Evolutionary conservation across 768 basidiomycete genomes (phyloP).

Genomic region (Cubamyces lactineus): DNA sequence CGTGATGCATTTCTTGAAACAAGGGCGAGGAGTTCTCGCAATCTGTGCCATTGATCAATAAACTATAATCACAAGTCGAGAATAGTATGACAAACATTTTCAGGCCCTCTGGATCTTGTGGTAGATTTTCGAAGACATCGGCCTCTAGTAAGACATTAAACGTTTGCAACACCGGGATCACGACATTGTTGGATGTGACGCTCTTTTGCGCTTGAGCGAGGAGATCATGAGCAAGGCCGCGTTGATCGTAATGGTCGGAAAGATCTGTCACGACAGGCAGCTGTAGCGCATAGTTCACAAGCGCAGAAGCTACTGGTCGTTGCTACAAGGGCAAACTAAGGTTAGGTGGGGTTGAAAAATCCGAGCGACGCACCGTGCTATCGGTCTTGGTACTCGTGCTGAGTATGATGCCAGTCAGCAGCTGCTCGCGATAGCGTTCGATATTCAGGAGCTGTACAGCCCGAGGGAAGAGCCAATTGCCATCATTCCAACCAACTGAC

Average conservation of each 20-base stretch:
- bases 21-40: slow-evolving; percentile 57
- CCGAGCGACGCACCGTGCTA: slow-evolving; percentile 64
- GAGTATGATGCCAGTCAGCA: slow-evolving; percentile 74
- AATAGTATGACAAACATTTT: slow-evolving; percentile 48
- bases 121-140: slow-evolving; percentile 56
- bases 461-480: slow-evolving; percentile 73
- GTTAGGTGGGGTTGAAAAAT: neutral
- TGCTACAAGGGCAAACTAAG: slow-evolving; percentile 51
- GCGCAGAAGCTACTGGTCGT: slow-evolving; percentile 63
- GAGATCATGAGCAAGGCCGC: slow-evolving; percentile 61
- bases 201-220: slow-evolving; percentile 55
- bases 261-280: slow-evolving; percentile 47
- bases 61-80: neutral
- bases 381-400: slow-evolving; percentile 86
- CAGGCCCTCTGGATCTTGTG: slow-evolving; percentile 49
- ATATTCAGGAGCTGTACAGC: slow-evolving; percentile 69
- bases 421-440: slow-evolving; percentile 56
- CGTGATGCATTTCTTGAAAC: slow-evolving; percentile 63
- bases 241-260: slow-evolving; percentile 47
- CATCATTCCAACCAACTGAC: slow-evolving; percentile 65
- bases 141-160: slow-evolving; percentile 74
- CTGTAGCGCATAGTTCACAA: slow-evolving; percentile 58
- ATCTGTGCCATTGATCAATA: slow-evolving; percentile 40
- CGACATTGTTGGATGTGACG: slow-evolving; percentile 64
- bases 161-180: slow-evolving; percentile 83